Percentiles rank a stretch among this genome's conserved stretches.
Conservation (phyloP, 176 grass and related monocot species). For the Rhynchospora breviuscula region DNA sequence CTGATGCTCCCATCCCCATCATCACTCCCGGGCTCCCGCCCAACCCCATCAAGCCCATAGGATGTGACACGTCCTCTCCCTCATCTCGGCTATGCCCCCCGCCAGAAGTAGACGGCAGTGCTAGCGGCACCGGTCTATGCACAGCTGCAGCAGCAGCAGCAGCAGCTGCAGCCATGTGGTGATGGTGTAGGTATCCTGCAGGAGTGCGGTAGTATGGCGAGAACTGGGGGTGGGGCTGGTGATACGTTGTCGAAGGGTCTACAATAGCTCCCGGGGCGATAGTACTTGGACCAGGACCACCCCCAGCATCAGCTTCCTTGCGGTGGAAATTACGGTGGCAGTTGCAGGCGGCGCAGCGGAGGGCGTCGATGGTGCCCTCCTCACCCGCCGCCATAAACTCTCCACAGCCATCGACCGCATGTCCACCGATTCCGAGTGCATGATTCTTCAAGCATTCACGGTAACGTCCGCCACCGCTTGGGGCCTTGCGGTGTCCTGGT, state of each 20-base stretch:
- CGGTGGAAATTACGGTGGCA: conserved; percentile 96
- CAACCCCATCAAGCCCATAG: conserved; percentile 18
- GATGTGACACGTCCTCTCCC: conserved; percentile 44
- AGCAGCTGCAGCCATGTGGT: conserved; percentile 40
- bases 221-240: conserved; percentile 60
- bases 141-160: conserved; percentile 30
- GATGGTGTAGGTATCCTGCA: conserved; percentile 56
- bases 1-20: conserved; percentile 33
- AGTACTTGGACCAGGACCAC: neutral
- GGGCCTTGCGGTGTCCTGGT: conserved; percentile 4
- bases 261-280: conserved; percentile 17
- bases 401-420: conserved; percentile 79
- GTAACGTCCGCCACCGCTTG: conserved; percentile 32
- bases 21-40: conserved; percentile 40
- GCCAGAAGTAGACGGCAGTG: conserved; percentile 60
- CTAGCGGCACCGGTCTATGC: conserved; percentile 41
- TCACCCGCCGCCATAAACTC: conserved; percentile 81
- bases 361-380: conserved; percentile 69
- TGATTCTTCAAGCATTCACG: conserved; percentile 93
- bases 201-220: conserved; percentile 75
- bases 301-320: conserved; percentile 37
- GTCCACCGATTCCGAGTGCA: conserved; percentile 76
- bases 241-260: conserved; percentile 42
- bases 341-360: conserved; percentile 70
- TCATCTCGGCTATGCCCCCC: conserved; percentile 42